Base-by-base conservation (phyloP, 2,329 filamentous ascomycete genomes). In the Botrytis fabae region DNA sequence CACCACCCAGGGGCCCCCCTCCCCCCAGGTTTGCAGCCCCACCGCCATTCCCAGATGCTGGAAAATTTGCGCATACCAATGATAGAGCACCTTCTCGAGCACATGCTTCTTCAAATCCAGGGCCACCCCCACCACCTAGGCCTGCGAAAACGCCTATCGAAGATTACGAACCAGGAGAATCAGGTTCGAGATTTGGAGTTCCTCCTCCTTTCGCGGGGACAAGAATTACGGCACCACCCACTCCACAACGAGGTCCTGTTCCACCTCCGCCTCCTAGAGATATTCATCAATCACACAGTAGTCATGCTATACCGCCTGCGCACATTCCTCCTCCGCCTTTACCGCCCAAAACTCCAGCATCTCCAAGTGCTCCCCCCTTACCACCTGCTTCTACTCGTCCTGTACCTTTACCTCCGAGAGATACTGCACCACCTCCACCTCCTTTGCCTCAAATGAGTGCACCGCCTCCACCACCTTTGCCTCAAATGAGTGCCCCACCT, bases 31-130 rank as follows among this genome's bases (percentile, higher is more conserved):
- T 97, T 84, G 88, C 90, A 76, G 95, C 93, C 14, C 96, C 96
- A 63, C 96, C 96, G 48, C 93, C 95, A 3, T 83, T 98, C 74
- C 90, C 93, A 72, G 95, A 97, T 81, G 96, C 96, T 73, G 96
- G 96, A 54, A 97, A 93, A 82, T 96, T 90, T 80, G 94, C 92
- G 5, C 86, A 91, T 75, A 82, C 85, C 44, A 84, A 85, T 73
- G 82, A 81, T 38, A 85, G 83, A 73, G 77, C 85, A 32, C 80
- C 84, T 20, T 79, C 75, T 66, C 83, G 87, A 81, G 78, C 85
- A 79, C 82, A 86, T 79, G 81, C 83, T 73, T 81, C 86, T 76
- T 87, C 87, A 78, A 85, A 85, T 66, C 85, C 89, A 44, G 90
- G 88, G 1, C 91, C 91, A 42, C 88, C 90, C 38, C 91, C 91